Evolutionary conservation across 202 grass and related monocot genomes (phyloP).

Genomic region (Eragrostis tef): DNA sequence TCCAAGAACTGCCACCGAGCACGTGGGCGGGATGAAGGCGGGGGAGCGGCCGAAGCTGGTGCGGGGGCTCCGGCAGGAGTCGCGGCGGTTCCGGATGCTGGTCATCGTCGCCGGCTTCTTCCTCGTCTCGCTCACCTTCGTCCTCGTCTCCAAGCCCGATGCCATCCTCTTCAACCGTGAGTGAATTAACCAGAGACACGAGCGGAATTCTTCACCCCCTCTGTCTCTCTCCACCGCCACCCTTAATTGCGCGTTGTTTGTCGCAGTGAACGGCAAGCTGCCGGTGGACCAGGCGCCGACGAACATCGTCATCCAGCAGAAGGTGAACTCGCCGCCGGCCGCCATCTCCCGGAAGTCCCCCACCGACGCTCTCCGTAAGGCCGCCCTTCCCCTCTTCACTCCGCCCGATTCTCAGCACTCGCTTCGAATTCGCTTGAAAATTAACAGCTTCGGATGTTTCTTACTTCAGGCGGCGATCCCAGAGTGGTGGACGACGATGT

Average conservation of each 20-base stretch:
- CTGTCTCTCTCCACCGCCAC: not conserved
- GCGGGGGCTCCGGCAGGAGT: constrained; percentile 68
- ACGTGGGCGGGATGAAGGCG: constrained; percentile 52
- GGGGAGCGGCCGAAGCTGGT: constrained; percentile 70
- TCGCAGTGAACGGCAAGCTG: constrained; percentile 59
- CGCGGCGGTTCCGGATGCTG: constrained; percentile 72
- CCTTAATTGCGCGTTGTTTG: not conserved
- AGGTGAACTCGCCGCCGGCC: constrained; percentile 30
- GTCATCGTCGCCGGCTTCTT: constrained; percentile 79
- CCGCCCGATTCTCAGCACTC: not conserved
- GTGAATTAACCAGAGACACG: not conserved
- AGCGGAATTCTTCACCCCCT: not conserved
- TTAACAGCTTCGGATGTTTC: not conserved
- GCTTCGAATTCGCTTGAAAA: not conserved
- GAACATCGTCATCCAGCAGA: constrained; percentile 55
- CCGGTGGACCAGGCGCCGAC: constrained; percentile 54
- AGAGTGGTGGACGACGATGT: constrained; percentile 51
- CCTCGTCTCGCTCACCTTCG: constrained; percentile 87
- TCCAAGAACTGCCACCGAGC: not conserved
- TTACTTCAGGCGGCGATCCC: constrained; percentile 54
- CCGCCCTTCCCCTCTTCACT: not conserved
- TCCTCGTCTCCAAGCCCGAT: constrained; percentile 82
- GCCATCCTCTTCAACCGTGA: constrained; percentile 64
- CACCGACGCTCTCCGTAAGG: constrained; percentile 42
- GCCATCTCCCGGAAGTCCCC: constrained; percentile 1